phyloP scores from a whole-genome alignment of 1,139 yeast species.

The Arxiozyma bovina region DNA sequence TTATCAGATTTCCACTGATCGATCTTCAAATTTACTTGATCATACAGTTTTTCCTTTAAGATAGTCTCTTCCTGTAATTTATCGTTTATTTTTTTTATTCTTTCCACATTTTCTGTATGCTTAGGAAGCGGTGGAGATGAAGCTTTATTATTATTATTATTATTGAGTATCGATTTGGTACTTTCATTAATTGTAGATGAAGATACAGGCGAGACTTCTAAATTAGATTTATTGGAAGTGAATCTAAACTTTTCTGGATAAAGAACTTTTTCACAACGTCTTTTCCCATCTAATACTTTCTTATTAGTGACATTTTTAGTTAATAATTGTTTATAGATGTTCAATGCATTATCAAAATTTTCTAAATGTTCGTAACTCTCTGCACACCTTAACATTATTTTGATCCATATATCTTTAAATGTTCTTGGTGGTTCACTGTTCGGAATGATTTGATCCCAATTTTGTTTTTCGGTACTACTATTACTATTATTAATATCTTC shows the following conservation, averaged over 20 bases:
- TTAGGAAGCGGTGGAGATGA: not conserved
- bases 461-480: constrained; percentile 50
- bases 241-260: constrained; percentile 35
- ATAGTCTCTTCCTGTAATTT: constrained; percentile 45
- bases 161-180: not conserved
- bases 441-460: constrained; percentile 26
- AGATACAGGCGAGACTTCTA: not conserved
- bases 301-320: constrained; percentile 60
- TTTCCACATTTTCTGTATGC: constrained; percentile 12
- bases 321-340: constrained; percentile 51
- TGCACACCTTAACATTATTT: constrained; percentile 61
- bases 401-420: constrained; percentile 63
- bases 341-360: constrained; percentile 53
- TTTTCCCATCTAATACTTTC: constrained; percentile 66
- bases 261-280: constrained; percentile 63
- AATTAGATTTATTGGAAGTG: not conserved
- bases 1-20: constrained; percentile 63
- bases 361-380: constrained; percentile 80
- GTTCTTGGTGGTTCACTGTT: constrained; percentile 46
- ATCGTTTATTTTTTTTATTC: constrained; percentile 32
- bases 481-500: not conserved
- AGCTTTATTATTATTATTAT: not conserved
- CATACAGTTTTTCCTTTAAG: constrained; percentile 51
- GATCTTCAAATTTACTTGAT: constrained; percentile 48
- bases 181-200: not conserved